Conservation (phyloP, 148 eudicot genomes). For the Chenopodium berlandieri region DNA sequence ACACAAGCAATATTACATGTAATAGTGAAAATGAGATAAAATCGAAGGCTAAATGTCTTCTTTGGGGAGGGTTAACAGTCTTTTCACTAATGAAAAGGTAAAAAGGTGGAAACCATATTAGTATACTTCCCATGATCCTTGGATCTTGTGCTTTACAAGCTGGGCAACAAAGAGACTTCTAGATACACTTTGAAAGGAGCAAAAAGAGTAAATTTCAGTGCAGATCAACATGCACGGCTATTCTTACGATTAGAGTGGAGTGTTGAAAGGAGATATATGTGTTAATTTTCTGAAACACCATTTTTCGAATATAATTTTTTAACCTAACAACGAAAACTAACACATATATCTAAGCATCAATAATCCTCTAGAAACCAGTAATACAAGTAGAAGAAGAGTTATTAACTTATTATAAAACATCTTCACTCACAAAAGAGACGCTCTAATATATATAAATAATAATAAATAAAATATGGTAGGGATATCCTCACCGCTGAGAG, state of each 20-base stretch:
- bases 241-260: background rate
- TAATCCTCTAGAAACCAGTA: background rate
- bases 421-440: background rate
- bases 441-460: background rate
- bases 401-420: background rate
- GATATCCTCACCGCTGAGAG: constrained; percentile 56
- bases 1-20: background rate
- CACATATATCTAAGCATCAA: background rate
- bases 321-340: background rate
- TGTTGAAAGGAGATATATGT: too few species aligned
- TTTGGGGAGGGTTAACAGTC: background rate
- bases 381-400: too few species aligned
- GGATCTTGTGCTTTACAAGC: background rate
- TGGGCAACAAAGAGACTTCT: background rate
- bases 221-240: background rate
- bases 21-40: too few species aligned
- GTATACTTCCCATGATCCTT: background rate
- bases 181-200: background rate
- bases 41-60: too few species aligned
- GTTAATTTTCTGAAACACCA: too few species aligned
- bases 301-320: too few species aligned
- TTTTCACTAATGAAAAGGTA: background rate
- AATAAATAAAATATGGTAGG: background rate
- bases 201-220: background rate
- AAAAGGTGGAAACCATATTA: background rate